phyloP scores from a whole-genome alignment of 208 protist genomes.

The Acanthamoeba royreba region DNA sequence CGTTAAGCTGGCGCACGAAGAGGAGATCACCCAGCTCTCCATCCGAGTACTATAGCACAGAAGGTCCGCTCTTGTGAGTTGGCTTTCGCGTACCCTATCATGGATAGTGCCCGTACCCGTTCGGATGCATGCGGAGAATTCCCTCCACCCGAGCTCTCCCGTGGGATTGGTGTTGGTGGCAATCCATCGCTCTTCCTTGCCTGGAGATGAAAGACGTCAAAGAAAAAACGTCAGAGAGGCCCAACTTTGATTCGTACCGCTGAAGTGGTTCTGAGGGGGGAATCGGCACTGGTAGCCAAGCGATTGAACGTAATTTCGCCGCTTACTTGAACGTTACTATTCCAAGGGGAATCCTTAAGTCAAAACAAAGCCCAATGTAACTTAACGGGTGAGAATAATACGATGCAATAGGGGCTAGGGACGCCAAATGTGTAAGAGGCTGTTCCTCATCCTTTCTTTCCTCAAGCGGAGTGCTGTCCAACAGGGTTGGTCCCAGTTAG shows the following conservation, averaged over 20 bases:
- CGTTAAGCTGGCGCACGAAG: not conserved
- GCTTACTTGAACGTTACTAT: not conserved
- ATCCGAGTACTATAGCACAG: not conserved
- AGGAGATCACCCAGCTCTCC: not conserved
- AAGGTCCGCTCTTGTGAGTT: too few relatives aligned
- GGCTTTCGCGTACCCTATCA: too few relatives aligned
- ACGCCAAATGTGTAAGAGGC: not conserved
- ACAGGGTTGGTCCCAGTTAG: not conserved
- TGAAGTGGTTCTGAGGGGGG: too few relatives aligned
- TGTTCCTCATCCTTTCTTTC: not conserved
- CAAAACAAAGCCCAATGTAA: not conserved
- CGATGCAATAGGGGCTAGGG: not conserved
- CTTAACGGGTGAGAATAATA: not conserved
- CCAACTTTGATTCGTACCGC: not conserved
- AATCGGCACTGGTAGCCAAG: too few relatives aligned
- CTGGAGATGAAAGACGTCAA: too few relatives aligned
- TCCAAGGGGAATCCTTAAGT: not conserved
- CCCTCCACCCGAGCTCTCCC: too few relatives aligned
- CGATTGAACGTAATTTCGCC: not conserved
- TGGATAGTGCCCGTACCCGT: too few relatives aligned
- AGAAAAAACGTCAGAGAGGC: not conserved
- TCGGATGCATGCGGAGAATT: not conserved
- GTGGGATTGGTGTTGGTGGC: too few relatives aligned
- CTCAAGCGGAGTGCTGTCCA: not conserved
- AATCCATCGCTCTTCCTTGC: too few relatives aligned